A percentile compares a stretch with the other conserved stretches of the same genome.
Conservation (phyloP, 768 basidiomycete genomes). For the Saitozyma podzolica region DNA sequence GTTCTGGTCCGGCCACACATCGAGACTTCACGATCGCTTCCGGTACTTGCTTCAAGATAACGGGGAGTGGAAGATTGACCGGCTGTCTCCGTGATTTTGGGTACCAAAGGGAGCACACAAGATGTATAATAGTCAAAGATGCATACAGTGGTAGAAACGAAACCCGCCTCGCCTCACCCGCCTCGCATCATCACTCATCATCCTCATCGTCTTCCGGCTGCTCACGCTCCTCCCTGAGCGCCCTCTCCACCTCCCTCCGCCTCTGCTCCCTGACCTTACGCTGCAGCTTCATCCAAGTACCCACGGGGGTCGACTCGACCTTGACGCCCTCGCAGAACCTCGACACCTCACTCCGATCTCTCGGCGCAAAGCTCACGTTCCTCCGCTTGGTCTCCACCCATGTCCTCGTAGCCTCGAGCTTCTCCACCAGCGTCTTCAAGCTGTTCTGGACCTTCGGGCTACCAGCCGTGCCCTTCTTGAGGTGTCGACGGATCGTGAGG, state of each 20-base stretch:
- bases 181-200: too few relatives aligned
- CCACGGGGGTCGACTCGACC: slow-evolving; percentile 72
- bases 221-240: slow-evolving; percentile 38
- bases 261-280: slow-evolving; percentile 69
- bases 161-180: neutral
- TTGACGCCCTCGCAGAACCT: slow-evolving; percentile 60
- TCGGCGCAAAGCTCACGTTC: slow-evolving; percentile 73
- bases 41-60: slow-evolving; percentile 55
- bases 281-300: slow-evolving; percentile 76
- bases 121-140: slow-evolving; percentile 1
- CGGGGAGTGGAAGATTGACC: slow-evolving; percentile 72
- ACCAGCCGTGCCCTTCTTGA: slow-evolving; percentile 60
- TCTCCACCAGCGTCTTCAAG: slow-evolving; percentile 78
- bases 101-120: neutral
- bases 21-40: slow-evolving; percentile 86
- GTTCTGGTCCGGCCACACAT: slow-evolving; percentile 97
- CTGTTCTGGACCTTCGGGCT: slow-evolving; percentile 52
- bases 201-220: slow-evolving; percentile 18
- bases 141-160: slow-evolving; percentile 13
- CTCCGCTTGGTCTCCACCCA: slow-evolving; percentile 76
- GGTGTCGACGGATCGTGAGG: slow-evolving; percentile 67
- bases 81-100: slow-evolving; percentile 66
- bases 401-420: slow-evolving; percentile 75
- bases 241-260: slow-evolving; percentile 53
- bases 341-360: slow-evolving; percentile 66